Evolutionary conservation across 495 filamentous ascomycete genomes (phyloP).

Genomic region (Hypoxylon intermedium): DNA sequence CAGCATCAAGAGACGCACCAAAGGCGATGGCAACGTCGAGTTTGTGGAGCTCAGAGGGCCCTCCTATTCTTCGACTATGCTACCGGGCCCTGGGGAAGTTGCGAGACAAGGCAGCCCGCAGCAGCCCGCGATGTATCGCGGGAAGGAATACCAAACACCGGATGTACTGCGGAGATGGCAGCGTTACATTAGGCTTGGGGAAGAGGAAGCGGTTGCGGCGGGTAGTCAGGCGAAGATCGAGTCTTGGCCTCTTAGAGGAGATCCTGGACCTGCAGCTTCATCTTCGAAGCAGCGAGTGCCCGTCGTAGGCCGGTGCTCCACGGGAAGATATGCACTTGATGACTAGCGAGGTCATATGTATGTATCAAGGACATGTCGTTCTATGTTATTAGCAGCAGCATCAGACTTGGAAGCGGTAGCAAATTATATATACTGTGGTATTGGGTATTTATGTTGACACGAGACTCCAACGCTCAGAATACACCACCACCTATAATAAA

Average conservation of each 20-base stretch:
- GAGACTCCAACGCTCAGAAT: constrained; percentile 41
- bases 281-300: too few relatives aligned
- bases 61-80: background rate
- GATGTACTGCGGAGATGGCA: background rate
- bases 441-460: background rate
- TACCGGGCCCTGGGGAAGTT: background rate
- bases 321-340: background rate
- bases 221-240: too few relatives aligned
- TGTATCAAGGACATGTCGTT: background rate
- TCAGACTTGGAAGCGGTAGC: background rate
- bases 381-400: background rate
- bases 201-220: background rate
- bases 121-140: background rate
- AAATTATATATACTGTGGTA: background rate
- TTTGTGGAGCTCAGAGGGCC: background rate
- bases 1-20: background rate
- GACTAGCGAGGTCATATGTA: background rate
- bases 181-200: background rate
- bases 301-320: too few relatives aligned
- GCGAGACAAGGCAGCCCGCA: background rate
- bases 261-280: too few relatives aligned
- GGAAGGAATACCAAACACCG: background rate
- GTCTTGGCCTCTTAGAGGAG: too few relatives aligned
- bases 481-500: constrained; percentile 96
- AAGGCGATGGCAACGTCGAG: background rate